Percentiles rank a stretch among this genome's conserved stretches.
phyloP scores from a whole-genome alignment of 257 asterid genomes.

The Echium plantagineum region DNA sequence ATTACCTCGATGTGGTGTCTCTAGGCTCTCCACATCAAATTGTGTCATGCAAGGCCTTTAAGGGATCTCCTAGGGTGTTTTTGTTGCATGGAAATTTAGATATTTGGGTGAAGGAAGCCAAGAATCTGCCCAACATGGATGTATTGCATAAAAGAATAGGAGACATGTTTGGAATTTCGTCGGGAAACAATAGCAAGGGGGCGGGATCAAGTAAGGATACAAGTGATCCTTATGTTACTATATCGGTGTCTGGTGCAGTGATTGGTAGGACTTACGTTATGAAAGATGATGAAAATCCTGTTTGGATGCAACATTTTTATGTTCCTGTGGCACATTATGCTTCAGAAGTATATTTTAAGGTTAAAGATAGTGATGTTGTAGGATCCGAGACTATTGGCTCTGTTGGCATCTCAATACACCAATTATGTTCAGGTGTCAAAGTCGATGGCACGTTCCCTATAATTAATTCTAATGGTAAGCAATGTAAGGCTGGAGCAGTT shows the following conservation, averaged over 20 bases:
- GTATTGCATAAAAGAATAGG: constrained; percentile 44
- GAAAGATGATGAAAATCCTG: constrained; percentile 56
- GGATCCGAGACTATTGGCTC: constrained; percentile 86
- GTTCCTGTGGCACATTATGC: constrained; percentile 82
- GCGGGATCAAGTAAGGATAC: constrained; percentile 39
- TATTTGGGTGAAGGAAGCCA: constrained; percentile 65
- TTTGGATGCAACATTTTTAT: constrained; percentile 79
- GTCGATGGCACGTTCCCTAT: constrained; percentile 56
- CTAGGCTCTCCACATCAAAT: constrained; percentile 39
- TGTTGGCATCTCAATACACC: constrained; percentile 67
- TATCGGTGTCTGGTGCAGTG: constrained; percentile 56
- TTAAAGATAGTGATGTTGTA: constrained; percentile 72
- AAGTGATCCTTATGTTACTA: constrained; percentile 82
- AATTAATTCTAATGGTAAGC: constrained; percentile 48
- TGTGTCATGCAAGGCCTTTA: constrained; percentile 63
- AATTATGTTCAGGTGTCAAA: constrained; percentile 29
- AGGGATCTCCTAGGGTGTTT: constrained; percentile 31
- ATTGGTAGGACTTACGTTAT: constrained; percentile 73
- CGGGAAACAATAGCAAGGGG: constrained; percentile 30
- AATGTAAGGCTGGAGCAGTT: constrained; percentile 50
- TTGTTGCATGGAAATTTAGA: constrained; percentile 81
- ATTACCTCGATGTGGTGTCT: constrained; percentile 31
- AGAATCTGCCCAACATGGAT: constrained; percentile 79
- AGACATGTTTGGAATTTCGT: constrained; percentile 34
- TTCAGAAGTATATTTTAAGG: constrained; percentile 75